These are phyloP conservation scores for Allium cepa DNA, from an alignment of 106 monocot species.

Conservation along the genomic window DNA sequence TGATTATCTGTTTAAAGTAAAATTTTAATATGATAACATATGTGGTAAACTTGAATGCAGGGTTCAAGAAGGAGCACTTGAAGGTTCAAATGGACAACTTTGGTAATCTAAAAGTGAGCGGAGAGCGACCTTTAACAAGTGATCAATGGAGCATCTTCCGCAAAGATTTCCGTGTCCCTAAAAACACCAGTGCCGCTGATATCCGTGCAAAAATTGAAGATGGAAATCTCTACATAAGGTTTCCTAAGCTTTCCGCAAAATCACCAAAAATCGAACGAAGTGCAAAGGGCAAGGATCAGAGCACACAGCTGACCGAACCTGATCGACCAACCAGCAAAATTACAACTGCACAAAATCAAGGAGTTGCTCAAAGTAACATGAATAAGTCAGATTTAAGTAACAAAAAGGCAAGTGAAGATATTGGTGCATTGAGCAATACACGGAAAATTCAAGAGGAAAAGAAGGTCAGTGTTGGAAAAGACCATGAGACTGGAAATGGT, in stretches of 20 bases:
- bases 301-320: not conserved
- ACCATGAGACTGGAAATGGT: not conserved
- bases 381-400: not conserved
- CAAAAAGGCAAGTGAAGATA: not conserved
- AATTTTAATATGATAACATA: not conserved
- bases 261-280: not conserved
- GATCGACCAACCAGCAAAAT: not conserved
- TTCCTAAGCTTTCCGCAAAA: constrained; percentile 14
- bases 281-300: not conserved
- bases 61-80: constrained; percentile 37
- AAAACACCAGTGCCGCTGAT: not conserved
- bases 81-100: constrained; percentile 20
- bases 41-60: constrained; percentile 15
- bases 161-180: constrained; percentile 21
- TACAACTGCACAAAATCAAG: not conserved
- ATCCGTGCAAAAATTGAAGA: constrained; percentile 28
- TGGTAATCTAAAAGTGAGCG: constrained; percentile 23
- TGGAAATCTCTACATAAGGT: constrained; percentile 23
- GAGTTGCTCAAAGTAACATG: not conserved
- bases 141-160: constrained; percentile 15
- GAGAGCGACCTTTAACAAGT: constrained; percentile 15
- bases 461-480: not conserved
- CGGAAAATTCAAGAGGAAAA: not conserved
- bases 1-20: too few relatives aligned
- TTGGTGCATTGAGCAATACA: not conserved